Conservation (phyloP, 208 protist species). For the Trypanosoma scelopori region DNA sequence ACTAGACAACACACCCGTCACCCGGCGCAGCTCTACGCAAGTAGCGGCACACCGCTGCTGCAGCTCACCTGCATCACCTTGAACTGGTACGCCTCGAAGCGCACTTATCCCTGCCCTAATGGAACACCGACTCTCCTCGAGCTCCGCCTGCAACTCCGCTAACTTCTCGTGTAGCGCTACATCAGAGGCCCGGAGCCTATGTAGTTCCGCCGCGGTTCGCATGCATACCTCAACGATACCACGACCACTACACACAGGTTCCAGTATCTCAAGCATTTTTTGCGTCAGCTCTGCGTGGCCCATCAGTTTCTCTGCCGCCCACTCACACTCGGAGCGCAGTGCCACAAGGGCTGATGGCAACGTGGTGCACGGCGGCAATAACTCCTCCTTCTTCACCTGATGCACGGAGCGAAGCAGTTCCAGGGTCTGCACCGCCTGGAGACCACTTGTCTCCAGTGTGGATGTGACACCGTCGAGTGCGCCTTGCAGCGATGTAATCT, state of each 20-base stretch:
- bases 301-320: conserved; percentile 9
- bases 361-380: background rate
- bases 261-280: conserved; percentile 14
- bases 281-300: conserved; percentile 1
- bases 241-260: conserved; percentile 10
- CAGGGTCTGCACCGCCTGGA: background rate
- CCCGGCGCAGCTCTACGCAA: conserved; percentile 5
- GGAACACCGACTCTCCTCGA: background rate
- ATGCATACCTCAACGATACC: conserved; percentile 18
- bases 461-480: background rate
- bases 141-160: background rate
- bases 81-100: background rate
- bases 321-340: conserved; percentile 14
- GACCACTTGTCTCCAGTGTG: background rate
- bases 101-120: conserved; percentile 9
- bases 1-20: background rate
- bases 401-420: background rate
- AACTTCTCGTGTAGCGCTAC: conserved; percentile 5
- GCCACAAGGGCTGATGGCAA: background rate
- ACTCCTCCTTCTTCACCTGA: conserved; percentile 4
- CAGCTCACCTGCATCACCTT: background rate
- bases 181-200: conserved; percentile 1
- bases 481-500: conserved; percentile 1
- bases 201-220: conserved; percentile 10
- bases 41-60: conserved; percentile 4